Evolutionary conservation across 495 filamentous ascomycete species (phyloP), one percentile per base, ranked within the genome.

Genomic region (Glarea lozoyensis): DNA sequence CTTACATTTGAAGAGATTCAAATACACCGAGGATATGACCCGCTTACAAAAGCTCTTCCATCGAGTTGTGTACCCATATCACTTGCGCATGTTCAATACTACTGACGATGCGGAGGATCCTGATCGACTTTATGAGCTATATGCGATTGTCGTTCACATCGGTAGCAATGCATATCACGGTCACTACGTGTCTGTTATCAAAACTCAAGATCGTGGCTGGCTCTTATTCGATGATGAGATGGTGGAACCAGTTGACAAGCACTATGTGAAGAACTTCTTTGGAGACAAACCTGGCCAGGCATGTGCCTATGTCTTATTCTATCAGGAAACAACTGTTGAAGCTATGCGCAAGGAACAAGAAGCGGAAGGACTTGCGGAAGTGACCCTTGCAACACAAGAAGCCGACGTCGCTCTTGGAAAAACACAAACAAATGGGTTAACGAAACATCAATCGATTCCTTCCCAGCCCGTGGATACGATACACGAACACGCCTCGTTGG

Each of bases 141-240:
- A 98, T 57, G 93, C 93, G 1, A 89, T 98, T 16, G 88, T 98
- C n/a, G 87, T 98, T 10, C 92, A 98, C 53, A 96, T 98, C 43
- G 92, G 92, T 19, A 89, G 89, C n/a, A 93, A 92, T 4, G 92
- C 92, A 0, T 96, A 95, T 54, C 93, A 97, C 54, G 92, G 92
- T 10, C 92, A 98, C 56, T 98, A 98, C 51, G 89, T 98, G 24
- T 83, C 88, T 7, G 89, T 98, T 22, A 92, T 98, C 68, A 98
- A 98, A 61, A 98, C 92, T 1, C 79, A 94, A 57, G 90, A 97
- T 57, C 76, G 85, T 16, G 92, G 92, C 19, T 98, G 92, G 92
- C 59, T 98, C 41, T 65, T 98, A 3, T 98, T 98, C 49, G 92
- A 98, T 52, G 92, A 98, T 59, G 92, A 98, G 66, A 83, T 97